A percentile compares a stretch with the other conserved stretches of the same genome.
Evolutionary conservation across 805 yeast species (phyloP).

Genomic region (Alloascoidea hylecoeti): DNA sequence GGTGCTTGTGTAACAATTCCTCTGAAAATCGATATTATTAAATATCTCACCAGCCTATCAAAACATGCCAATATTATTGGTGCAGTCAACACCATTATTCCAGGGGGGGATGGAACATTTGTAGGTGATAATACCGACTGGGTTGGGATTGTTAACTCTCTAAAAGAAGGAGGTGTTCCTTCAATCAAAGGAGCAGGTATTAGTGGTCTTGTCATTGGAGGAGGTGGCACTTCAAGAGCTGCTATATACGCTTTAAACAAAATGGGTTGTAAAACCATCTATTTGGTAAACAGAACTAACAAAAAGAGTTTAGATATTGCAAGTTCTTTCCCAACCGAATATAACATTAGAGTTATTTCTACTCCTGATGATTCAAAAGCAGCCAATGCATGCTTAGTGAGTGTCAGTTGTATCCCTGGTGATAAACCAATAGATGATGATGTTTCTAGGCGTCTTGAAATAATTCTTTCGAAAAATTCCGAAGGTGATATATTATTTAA

Average conservation of each 20-base stretch:
- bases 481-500: conserved; percentile 21
- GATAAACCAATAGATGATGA: conserved; percentile 49
- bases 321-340: conserved; percentile 42
- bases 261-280: conserved; percentile 67
- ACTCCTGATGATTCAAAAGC: conserved; percentile 28
- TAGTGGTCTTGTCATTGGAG: conserved; percentile 78
- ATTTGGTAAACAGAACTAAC: conserved; percentile 67
- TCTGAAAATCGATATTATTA: conserved; percentile 67
- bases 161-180: conserved; percentile 48
- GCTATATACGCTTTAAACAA: conserved; percentile 75
- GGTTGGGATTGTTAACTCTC: conserved; percentile 71
- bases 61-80: conserved; percentile 78
- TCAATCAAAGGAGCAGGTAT: conserved; percentile 18
- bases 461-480: conserved; percentile 27
- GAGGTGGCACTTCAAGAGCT: conserved; percentile 96
- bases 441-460: conserved; percentile 33
- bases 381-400: conserved; percentile 31
- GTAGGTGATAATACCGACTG: conserved; percentile 93
- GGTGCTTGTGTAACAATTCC: conserved; percentile 97
- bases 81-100: conserved; percentile 82
- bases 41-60: conserved; percentile 47
- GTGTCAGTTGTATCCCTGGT: conserved; percentile 77
- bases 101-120: conserved; percentile 31
- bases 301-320: conserved; percentile 48
- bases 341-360: conserved; percentile 44